Percentiles rank a stretch among this genome's conserved stretches.
These are phyloP conservation scores for Priceomyces haplophilus DNA, from an alignment of 805 yeast species.

Conservation along the genomic window DNA sequence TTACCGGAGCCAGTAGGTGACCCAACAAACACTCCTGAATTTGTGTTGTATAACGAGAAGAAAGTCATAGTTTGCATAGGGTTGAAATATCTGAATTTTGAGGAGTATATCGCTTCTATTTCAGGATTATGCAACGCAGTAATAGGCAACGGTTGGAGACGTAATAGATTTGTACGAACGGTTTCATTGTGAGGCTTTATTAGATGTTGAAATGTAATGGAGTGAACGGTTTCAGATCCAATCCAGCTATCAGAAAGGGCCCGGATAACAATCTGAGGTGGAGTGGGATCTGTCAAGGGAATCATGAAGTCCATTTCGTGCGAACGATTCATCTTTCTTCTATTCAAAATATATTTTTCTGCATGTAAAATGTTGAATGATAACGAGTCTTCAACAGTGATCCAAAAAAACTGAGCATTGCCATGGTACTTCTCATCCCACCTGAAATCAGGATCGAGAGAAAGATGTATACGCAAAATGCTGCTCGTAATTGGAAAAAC, in stretches of 20 bases:
- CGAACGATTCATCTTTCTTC: conserved; percentile 46
- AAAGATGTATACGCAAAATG: conserved; percentile 78
- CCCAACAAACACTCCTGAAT: conserved; percentile 84
- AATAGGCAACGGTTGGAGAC: conserved; percentile 82
- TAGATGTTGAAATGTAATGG: conserved; percentile 85
- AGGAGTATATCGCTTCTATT: conserved; percentile 65
- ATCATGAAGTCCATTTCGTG: conserved; percentile 90
- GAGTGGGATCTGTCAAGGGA: conserved; percentile 85
- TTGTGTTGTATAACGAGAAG: conserved; percentile 78
- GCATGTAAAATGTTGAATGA: conserved; percentile 71
- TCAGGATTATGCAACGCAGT: conserved; percentile 69
- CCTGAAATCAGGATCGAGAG: conserved; percentile 68
- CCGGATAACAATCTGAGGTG: conserved; percentile 79
- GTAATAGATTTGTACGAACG: conserved; percentile 72
- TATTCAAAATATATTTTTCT: conserved; percentile 72
- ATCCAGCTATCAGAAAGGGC: conserved; percentile 85
- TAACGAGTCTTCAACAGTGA: conserved; percentile 84
- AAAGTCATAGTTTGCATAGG: conserved; percentile 99
- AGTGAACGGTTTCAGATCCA: conserved; percentile 72
- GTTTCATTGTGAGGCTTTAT: conserved; percentile 88
- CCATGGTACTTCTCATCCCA: conserved; percentile 89
- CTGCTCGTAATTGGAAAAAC: conserved; percentile 84
- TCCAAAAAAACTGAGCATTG: conserved; percentile 83
- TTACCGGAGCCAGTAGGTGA: conserved; percentile 99
- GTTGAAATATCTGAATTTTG: conserved; percentile 79